Evolutionary conservation across 2,329 filamentous ascomycete species (phyloP).

Genomic region (Colletotrichum sp.): DNA sequence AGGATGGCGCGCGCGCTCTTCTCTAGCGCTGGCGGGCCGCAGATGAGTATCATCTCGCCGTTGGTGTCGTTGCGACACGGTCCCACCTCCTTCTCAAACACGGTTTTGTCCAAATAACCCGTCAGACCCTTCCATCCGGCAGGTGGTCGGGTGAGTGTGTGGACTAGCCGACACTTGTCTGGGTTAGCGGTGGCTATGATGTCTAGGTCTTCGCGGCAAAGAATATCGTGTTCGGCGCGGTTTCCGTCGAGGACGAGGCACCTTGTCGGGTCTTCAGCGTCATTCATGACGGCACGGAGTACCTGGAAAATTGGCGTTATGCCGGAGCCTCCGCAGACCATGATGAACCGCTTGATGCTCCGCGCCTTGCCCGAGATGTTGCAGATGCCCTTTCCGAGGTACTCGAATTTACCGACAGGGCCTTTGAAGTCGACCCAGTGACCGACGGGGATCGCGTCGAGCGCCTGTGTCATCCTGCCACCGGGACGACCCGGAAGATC

Average conservation of each 20-base stretch:
- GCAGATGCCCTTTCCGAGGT: constrained; percentile 71
- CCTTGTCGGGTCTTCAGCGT: constrained; percentile 65
- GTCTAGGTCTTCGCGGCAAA: constrained; percentile 78
- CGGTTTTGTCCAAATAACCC: constrained; percentile 68
- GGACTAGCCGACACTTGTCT: constrained; percentile 66
- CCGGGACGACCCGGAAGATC: constrained; percentile 62
- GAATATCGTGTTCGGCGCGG: constrained; percentile 77
- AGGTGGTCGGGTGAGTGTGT: constrained; percentile 70
- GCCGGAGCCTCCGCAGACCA: constrained; percentile 89
- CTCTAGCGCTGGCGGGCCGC: constrained; percentile 80
- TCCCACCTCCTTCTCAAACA: constrained; percentile 66
- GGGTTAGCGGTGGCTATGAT: constrained; percentile 56
- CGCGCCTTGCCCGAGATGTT: constrained; percentile 61
- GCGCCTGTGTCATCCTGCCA: constrained; percentile 81
- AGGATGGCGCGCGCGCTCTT: constrained; percentile 63
- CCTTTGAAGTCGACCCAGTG: constrained; percentile 85
- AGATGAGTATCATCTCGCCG: constrained; percentile 73
- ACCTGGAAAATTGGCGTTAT: constrained; percentile 93
- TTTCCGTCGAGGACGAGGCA: constrained; percentile 85
- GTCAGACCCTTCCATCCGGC: constrained; percentile 70
- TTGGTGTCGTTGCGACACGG: constrained; percentile 34
- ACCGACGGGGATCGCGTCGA: constrained; percentile 75
- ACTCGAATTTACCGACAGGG: constrained; percentile 85
- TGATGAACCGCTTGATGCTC: constrained; percentile 72
- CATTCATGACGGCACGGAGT: constrained; percentile 73